Conservation (phyloP, 768 basidiomycete genomes). For the Flagelloscypha sp. region DNA sequence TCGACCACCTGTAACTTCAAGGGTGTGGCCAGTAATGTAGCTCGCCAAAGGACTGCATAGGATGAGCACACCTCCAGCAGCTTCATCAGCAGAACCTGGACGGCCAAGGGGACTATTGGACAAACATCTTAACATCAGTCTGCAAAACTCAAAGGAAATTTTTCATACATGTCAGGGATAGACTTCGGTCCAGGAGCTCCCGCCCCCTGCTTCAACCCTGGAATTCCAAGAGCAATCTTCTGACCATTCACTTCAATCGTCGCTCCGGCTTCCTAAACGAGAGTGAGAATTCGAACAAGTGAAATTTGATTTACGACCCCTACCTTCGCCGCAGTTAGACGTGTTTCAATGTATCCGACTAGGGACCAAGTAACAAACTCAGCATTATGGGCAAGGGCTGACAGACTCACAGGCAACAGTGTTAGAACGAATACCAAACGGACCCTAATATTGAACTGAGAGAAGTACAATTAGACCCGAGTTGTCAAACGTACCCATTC, state of each 20-base stretch:
- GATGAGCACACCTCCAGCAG: constrained; percentile 41
- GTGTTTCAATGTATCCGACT: constrained; percentile 72
- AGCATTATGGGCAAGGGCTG: too few relatives aligned
- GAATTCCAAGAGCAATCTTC: constrained; percentile 77
- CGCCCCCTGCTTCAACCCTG: constrained; percentile 37
- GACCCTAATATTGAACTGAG: too few relatives aligned
- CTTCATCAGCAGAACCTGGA: constrained; percentile 42
- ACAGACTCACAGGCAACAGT: constrained; percentile 74
- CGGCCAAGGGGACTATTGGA: constrained; percentile 45
- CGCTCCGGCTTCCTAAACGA: constrained; percentile 69
- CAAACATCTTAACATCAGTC: too few relatives aligned
- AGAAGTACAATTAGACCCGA: too few relatives aligned
- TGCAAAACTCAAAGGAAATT: too few relatives aligned
- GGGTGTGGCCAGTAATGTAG: constrained; percentile 75
- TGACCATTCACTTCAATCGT: constrained; percentile 76
- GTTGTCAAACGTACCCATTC: too few relatives aligned
- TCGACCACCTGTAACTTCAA: constrained; percentile 77
- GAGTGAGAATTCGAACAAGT: too few relatives aligned
- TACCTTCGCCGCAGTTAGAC: constrained; percentile 71
- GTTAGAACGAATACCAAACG: constrained; percentile 75
- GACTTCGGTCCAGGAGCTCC: too few relatives aligned
- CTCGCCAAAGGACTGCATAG: constrained; percentile 71
- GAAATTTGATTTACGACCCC: too few relatives aligned
- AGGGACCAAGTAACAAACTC: too few relatives aligned
- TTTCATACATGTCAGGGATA: too few relatives aligned